Conservation (phyloP, 306 rosid genomes). For the Dalbergia cochinchinensis region DNA sequence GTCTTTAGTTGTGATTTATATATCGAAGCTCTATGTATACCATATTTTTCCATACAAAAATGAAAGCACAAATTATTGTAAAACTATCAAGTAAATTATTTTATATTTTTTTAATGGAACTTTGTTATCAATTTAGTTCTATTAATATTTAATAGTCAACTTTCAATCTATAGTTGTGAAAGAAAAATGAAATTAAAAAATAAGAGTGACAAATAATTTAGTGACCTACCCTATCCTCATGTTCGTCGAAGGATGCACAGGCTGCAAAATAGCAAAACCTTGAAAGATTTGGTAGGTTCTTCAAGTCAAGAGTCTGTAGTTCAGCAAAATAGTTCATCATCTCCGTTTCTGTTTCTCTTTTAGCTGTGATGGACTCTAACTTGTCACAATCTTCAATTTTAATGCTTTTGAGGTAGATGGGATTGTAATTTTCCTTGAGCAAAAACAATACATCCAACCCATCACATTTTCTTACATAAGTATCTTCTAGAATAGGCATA, state of each 20-base stretch:
- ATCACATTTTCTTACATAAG: background rate
- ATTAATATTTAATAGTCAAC: no score
- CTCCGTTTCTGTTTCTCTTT: background rate
- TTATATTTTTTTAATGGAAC: no score
- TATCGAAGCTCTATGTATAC: no score
- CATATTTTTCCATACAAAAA: no score
- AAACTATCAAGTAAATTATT: no score
- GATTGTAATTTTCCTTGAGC: background rate
- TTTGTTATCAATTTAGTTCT: no score
- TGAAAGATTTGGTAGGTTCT: background rate
- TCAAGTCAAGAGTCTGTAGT: background rate
- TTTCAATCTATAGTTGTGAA: background rate
- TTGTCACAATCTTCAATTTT: background rate
- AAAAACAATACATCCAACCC: background rate
- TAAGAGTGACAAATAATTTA: background rate
- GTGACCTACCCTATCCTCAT: background rate
- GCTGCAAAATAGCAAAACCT: background rate
- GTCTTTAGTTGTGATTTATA: no score
- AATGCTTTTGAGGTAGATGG: background rate
- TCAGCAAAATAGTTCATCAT: background rate
- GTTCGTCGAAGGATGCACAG: background rate
- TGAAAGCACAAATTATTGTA: no score
- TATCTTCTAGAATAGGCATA: background rate
- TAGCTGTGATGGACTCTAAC: background rate
- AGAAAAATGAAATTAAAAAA: no score